Percentiles rank a stretch among this genome's conserved stretches.
Conservation (phyloP, 2,329 filamentous ascomycete genomes). For the Paramyrothecium sp. region DNA sequence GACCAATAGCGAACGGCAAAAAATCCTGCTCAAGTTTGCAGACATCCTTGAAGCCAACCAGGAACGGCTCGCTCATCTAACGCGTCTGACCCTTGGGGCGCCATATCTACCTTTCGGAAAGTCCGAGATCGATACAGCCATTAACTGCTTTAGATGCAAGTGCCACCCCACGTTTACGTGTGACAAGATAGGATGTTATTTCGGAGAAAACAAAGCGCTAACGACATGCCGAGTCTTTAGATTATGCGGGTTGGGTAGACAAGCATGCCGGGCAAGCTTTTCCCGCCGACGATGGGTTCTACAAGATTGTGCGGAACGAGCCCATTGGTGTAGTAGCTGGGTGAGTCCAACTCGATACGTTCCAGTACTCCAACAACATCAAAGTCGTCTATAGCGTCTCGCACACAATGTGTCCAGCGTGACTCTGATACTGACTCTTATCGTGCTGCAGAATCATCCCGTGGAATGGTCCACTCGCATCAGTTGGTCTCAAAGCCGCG, state of each 20-base stretch:
- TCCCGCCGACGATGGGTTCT: conserved; percentile 44
- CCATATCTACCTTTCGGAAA: too few species aligned
- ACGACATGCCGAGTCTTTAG: conserved; percentile 9
- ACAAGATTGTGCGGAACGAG: conserved; percentile 34
- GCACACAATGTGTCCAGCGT: too few species aligned
- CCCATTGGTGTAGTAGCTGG: conserved; percentile 26
- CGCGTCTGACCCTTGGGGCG: neutral
- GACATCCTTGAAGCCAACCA: conserved; percentile 1
- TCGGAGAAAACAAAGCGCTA: too few species aligned
- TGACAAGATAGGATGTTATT: too few species aligned
- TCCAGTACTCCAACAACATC: too few species aligned
- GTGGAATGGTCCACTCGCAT: conserved; percentile 49
- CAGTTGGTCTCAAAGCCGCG: conserved; percentile 43
- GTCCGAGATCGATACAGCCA: too few species aligned
- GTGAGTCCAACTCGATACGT: too few species aligned
- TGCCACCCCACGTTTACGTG: too few species aligned
- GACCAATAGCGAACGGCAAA: neutral
- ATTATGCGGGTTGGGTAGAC: conserved; percentile 34
- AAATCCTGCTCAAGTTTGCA: conserved; percentile 2
- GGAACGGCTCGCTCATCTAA: neutral
- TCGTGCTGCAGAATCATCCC: conserved; percentile 40
- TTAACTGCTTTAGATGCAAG: too few species aligned
- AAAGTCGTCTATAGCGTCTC: too few species aligned
- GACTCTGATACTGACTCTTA: too few species aligned
- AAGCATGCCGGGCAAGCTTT: conserved; percentile 34